Percentiles rank a stretch among this genome's conserved stretches.
phyloP scores from a whole-genome alignment of 352 stramenopile genomes.

The Albugo candida region DNA sequence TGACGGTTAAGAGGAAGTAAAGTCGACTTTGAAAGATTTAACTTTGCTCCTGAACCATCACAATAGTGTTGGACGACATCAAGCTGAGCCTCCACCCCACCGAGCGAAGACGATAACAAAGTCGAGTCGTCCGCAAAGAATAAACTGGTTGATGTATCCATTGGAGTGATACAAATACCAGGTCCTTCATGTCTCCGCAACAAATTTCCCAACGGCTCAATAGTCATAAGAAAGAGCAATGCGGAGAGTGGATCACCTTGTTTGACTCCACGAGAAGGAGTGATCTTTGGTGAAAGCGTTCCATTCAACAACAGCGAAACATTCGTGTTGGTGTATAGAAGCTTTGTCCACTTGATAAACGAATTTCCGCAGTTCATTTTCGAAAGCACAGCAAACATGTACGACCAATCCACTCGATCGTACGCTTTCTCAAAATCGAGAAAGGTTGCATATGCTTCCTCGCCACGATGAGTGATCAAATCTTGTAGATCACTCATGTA shows the following conservation, averaged over 20 bases:
- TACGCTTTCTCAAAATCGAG: not conserved
- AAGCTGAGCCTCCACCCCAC: slow-evolving; percentile 2
- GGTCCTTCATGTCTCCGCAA: not conserved
- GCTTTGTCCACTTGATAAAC: slow-evolving; percentile 4
- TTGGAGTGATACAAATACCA: not conserved
- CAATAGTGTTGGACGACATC: slow-evolving; percentile 6
- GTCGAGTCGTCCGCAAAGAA: slow-evolving; percentile 10
- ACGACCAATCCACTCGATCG: slow-evolving; percentile 8
- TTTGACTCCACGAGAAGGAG: slow-evolving; percentile 5
- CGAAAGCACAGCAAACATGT: slow-evolving; percentile 6
- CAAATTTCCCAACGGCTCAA: slow-evolving; percentile 4
- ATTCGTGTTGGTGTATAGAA: slow-evolving; percentile 6
- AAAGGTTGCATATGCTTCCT: not conserved
- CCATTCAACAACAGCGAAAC: slow-evolving; percentile 7
- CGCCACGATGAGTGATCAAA: not conserved
- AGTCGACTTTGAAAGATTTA: slow-evolving; percentile 7
- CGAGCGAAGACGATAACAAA: slow-evolving; percentile 1
- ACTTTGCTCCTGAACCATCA: slow-evolving; percentile 1
- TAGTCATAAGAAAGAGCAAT: slow-evolving; percentile 6
- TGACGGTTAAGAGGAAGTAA: slow-evolving; percentile 6
- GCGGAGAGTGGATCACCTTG: slow-evolving; percentile 8
- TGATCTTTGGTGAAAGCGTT: slow-evolving; percentile 5
- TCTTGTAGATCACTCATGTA: slow-evolving; percentile 9
- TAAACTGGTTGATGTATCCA: not conserved
- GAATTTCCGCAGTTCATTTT: slow-evolving; percentile 4